Base-by-base conservation (phyloP, 1,139 yeast genomes). In the Yamadazyma membranifaciens region DNA sequence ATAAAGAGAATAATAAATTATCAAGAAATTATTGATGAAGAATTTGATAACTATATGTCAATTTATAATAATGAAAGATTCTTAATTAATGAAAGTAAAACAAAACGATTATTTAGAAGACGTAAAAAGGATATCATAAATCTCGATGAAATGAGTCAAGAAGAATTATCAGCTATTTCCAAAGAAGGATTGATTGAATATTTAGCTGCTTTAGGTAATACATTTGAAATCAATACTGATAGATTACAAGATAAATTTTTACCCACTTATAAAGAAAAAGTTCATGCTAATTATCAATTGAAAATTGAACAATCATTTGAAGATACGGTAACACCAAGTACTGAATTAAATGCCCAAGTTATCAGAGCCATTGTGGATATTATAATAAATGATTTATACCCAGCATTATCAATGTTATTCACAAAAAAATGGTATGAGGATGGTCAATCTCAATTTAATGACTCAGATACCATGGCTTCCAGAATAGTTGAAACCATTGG, bases 181-280 rank as follows among this genome's bases (percentile, higher is more conserved):
- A 81, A 83, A 31, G 91, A 87, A 26, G 95, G 96, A 2, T 67
- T 88, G 35, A 72, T 85, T 33, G 96, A 89, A 55, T 89, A 89
- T 59, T 67, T 87, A 42, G 77, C 87, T 24, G 96, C 96, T 0
- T 72, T 87, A 28, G 94, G 94, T 2, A 89, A 89, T 47, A 69
- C 77, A 45, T 94, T 86, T 60, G 96, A 88, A 59, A 85, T 88
- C 63, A 81, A 86, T 51, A 86, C 91, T 15, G 95, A 92, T 17
- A 82, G 86, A 48, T 78, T 86, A 46, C 80, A 86, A 25, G 95
- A 87, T 45, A 86, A 85, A 33, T 81, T 88, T 40, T 72, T 84
- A 17, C 79, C 81, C 12, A 78, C 75, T 42, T 82, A 85, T 57
- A 73, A 79, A 25, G 78, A 75, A 2, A 73, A 82, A 54, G 91